A percentile compares a stretch with the other conserved stretches of the same genome.
Evolutionary conservation across 2,329 filamentous ascomycete species (phyloP).

Genomic region (Penicillium janthinellum): DNA sequence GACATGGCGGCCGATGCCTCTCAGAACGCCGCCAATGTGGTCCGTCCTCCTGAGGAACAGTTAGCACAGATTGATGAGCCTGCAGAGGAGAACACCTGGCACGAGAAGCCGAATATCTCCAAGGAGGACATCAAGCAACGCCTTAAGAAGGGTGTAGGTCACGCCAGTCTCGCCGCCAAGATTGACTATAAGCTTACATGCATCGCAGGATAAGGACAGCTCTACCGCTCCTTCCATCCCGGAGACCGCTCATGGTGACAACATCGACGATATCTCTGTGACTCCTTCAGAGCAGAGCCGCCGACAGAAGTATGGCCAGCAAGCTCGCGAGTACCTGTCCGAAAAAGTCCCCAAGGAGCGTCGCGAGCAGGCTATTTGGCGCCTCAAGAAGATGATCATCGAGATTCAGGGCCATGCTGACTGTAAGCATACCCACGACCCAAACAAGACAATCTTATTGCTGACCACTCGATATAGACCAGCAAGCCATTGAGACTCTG

Average conservation of each 20-base stretch:
- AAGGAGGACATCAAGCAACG: conserved; percentile 67
- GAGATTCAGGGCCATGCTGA: conserved; percentile 95
- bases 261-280: conserved; percentile 48
- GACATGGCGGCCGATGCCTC: conserved; percentile 93
- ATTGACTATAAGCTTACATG: neutral
- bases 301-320: conserved; percentile 39
- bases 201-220: conserved; percentile 53
- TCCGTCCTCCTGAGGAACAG: conserved; percentile 77
- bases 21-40: conserved; percentile 69
- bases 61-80: conserved; percentile 77
- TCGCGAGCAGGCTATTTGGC: conserved; percentile 87
- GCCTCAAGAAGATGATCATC: conserved; percentile 95
- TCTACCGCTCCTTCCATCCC: conserved; percentile 48
- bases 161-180: conserved; percentile 10
- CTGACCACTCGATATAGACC: conserved; percentile 54
- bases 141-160: conserved; percentile 55
- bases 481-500: conserved; percentile 85
- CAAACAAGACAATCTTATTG: neutral
- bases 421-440: conserved; percentile 54
- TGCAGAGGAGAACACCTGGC: conserved; percentile 90
- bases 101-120: conserved; percentile 77
- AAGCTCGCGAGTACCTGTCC: conserved; percentile 72
- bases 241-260: conserved; percentile 50
- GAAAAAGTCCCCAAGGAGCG: conserved; percentile 91
- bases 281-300: conserved; percentile 54